phyloP scores from a whole-genome alignment of 768 basidiomycete genomes.

The Rhizopogon sp. region DNA sequence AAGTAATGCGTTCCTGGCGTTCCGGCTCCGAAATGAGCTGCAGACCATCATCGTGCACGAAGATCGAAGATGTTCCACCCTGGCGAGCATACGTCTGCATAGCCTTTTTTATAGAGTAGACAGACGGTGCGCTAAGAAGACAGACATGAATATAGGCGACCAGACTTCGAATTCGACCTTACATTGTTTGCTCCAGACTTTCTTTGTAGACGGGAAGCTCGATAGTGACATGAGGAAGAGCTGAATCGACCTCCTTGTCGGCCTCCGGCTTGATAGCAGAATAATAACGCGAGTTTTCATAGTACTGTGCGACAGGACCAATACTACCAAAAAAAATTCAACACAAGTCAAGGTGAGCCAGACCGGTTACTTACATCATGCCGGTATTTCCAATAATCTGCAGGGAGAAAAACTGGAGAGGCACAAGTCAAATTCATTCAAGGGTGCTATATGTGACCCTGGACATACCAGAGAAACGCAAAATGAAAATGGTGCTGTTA shows the following conservation, averaged over 20 bases:
- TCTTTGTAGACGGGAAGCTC: slow-evolving; percentile 91
- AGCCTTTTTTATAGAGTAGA: slow-evolving; percentile 71
- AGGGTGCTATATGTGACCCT: neutral
- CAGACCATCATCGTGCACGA: slow-evolving; percentile 70
- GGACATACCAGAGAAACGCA: slow-evolving; percentile 67
- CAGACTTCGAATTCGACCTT: slow-evolving; percentile 22
- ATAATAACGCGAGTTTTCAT: slow-evolving; percentile 82
- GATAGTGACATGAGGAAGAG: slow-evolving; percentile 70
- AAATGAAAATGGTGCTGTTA: slow-evolving; percentile 64
- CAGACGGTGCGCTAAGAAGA: slow-evolving; percentile 51
- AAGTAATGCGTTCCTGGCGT: slow-evolving; percentile 57
- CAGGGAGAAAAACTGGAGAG: slow-evolving; percentile 62
- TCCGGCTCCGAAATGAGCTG: slow-evolving; percentile 59
- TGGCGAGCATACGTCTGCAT: slow-evolving; percentile 87
- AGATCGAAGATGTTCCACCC: slow-evolving; percentile 72
- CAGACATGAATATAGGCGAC: neutral
- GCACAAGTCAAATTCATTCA: neutral
- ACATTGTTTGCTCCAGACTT: slow-evolving; percentile 79
- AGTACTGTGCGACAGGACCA: slow-evolving; percentile 82
- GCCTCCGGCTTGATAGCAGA: slow-evolving; percentile 61
- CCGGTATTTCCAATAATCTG: slow-evolving; percentile 62
- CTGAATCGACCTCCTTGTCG: slow-evolving; percentile 57
- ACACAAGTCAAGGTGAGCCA: slow-evolving; percentile 1
- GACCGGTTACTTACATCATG: slow-evolving; percentile 49
- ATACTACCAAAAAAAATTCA: slow-evolving; percentile 35